Conservation (phyloP, 495 filamentous ascomycete species). For the Xylaria longipes region DNA sequence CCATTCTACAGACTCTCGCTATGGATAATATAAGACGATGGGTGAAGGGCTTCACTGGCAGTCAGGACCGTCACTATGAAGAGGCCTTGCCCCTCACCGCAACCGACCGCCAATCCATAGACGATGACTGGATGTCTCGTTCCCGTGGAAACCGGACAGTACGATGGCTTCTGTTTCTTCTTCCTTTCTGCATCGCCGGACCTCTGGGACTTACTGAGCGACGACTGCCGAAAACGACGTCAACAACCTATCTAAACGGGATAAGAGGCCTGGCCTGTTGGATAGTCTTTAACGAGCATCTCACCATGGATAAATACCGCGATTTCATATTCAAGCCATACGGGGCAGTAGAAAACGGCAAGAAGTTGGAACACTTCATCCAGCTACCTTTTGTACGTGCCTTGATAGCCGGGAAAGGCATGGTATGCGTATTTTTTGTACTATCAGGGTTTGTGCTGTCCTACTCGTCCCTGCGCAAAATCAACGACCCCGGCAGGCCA, state of each 20-base stretch:
- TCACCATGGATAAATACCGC: constrained; percentile 18
- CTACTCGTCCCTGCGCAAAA: constrained; percentile 19
- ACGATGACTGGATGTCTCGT: constrained; percentile 7
- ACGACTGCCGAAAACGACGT: constrained; percentile 18
- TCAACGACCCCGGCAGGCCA: constrained; percentile 9
- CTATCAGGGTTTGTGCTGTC: constrained; percentile 20
- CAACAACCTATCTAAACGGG: constrained; percentile 20
- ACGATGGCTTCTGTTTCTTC: constrained; percentile 17
- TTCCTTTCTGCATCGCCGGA: constrained; percentile 17
- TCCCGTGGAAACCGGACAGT: neutral
- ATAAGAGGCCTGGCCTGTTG: constrained; percentile 24
- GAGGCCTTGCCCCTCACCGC: constrained; percentile 11
- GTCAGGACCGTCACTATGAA: constrained; percentile 18
- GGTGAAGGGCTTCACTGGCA: constrained; percentile 13
- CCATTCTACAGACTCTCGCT: neutral
- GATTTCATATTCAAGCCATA: constrained; percentile 22
- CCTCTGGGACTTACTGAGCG: constrained; percentile 22
- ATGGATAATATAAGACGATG: constrained; percentile 19
- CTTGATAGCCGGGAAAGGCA: constrained; percentile 22
- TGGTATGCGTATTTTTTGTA: constrained; percentile 22
- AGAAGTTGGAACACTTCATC: constrained; percentile 24
- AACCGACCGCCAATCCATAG: neutral
- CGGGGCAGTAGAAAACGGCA: constrained; percentile 1
- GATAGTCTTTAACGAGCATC: constrained; percentile 24
- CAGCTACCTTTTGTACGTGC: constrained; percentile 15